Evolutionary conservation across 2,329 filamentous ascomycete species (phyloP).

Genomic region (Diaporthe citrichinensis): DNA sequence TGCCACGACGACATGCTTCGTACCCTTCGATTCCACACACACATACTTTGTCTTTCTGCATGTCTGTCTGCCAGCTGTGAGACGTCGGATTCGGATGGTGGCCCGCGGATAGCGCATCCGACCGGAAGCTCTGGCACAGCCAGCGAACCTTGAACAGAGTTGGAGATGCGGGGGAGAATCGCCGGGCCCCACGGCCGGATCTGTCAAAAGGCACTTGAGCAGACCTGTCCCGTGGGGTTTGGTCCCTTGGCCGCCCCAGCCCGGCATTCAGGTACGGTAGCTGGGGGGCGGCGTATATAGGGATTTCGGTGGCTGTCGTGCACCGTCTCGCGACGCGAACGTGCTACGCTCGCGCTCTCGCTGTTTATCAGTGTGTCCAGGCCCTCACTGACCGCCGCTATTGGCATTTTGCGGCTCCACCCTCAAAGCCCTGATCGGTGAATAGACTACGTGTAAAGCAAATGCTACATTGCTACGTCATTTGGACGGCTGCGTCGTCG

Average conservation of each 20-base stretch:
- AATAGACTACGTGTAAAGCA: background rate
- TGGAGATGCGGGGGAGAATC: conserved; percentile 7
- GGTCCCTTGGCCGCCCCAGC: conserved; percentile 20
- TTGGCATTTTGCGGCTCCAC: background rate
- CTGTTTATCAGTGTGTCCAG: background rate
- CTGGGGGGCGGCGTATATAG: background rate
- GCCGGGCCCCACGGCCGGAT: conserved; percentile 5
- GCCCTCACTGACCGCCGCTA: conserved; percentile 4
- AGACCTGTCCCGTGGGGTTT: conserved; percentile 10
- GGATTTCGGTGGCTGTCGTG: background rate
- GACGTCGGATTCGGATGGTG: conserved; percentile 25
- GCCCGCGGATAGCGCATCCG: conserved; percentile 22
- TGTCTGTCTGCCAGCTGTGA: background rate
- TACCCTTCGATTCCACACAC: background rate
- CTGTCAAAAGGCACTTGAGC: background rate
- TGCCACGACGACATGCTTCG: background rate
- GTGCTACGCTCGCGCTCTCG: conserved; percentile 10
- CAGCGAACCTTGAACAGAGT: conserved; percentile 7
- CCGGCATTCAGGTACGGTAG: conserved; percentile 25
- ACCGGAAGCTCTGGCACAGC: conserved; percentile 1
- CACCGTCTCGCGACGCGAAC: conserved; percentile 18
- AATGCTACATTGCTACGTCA: conserved; percentile 10
- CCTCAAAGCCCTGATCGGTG: background rate
- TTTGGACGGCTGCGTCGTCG: background rate
- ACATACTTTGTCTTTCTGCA: background rate